phyloP scores from a whole-genome alignment of 2,329 filamentous ascomycete genomes.

The Penicillium sp. region DNA sequence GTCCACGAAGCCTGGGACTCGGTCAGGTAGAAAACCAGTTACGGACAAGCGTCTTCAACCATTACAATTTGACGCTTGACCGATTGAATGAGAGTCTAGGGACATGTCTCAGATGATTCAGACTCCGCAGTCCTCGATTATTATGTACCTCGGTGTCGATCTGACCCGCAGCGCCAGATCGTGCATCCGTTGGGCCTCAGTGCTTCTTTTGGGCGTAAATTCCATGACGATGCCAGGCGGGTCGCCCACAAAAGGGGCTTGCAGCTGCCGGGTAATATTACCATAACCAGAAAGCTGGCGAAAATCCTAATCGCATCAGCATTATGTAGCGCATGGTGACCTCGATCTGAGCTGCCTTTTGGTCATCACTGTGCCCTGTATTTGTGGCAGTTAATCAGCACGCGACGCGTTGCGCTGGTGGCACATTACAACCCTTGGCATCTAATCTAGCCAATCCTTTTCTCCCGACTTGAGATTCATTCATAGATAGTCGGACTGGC shows the following conservation, averaged over 20 bases:
- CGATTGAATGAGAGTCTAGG: constrained; percentile 51
- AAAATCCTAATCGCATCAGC: constrained; percentile 1
- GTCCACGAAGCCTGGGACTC: constrained; percentile 31
- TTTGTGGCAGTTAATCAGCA: not conserved
- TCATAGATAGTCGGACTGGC: not conserved
- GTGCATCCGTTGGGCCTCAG: constrained; percentile 21
- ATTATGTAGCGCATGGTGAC: not conserved
- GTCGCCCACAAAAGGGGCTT: constrained; percentile 10
- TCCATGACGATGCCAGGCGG: constrained; percentile 11
- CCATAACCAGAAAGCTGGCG: constrained; percentile 2
- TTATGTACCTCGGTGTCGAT: constrained; percentile 4
- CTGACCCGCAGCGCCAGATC: constrained; percentile 15
- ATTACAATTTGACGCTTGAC: constrained; percentile 46
- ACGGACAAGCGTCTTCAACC: constrained; percentile 38
- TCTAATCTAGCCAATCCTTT: not conserved
- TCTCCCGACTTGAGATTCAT: not conserved
- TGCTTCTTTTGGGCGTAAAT: constrained; percentile 25
- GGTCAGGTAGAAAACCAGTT: constrained; percentile 28
- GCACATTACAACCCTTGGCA: not conserved
- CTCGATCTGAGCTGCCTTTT: not conserved
- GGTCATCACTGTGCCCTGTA: not conserved
- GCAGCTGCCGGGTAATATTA: constrained; percentile 5
- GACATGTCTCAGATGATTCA: constrained; percentile 41
- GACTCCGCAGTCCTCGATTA: constrained; percentile 5
- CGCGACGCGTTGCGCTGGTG: not conserved